phyloP scores from a whole-genome alignment of 1,284 basidiomycete species.

The Puccinia hordei region DNA sequence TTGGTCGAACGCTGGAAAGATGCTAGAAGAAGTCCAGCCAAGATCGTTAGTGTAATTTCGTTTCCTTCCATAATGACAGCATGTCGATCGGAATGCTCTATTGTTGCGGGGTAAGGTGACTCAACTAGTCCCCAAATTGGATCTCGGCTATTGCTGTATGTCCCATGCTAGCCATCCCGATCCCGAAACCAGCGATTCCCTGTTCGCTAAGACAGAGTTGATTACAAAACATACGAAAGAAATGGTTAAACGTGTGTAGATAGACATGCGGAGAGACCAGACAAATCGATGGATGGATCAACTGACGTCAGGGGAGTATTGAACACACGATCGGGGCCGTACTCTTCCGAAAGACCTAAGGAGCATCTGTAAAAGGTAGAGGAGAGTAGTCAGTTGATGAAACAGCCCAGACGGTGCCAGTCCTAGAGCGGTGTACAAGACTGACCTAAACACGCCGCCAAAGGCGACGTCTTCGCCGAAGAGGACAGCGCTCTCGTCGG shows the following conservation, averaged over 20 bases:
- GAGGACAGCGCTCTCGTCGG: conserved; percentile 78
- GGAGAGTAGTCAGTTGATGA: conserved; percentile 63
- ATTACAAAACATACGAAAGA: neutral
- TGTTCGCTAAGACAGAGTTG: conserved; percentile 66
- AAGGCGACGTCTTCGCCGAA: conserved; percentile 87
- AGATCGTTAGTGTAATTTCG: neutral
- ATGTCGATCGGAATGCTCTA: too few relatives aligned
- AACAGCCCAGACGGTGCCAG: neutral
- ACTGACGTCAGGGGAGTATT: conserved; percentile 72
- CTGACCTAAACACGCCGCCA: conserved; percentile 48
- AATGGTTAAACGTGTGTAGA: neutral
- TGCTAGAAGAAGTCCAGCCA: conserved; percentile 13
- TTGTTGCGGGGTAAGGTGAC: neutral
- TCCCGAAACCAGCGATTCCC: conserved; percentile 91
- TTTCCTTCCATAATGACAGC: neutral
- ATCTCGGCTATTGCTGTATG: conserved; percentile 94
- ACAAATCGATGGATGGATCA: neutral
- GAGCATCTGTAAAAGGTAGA: conserved; percentile 64
- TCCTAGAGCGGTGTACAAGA: too few relatives aligned
- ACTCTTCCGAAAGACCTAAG: conserved; percentile 86
- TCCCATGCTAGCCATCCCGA: conserved; percentile 87
- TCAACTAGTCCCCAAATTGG: conserved; percentile 63
- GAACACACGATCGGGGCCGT: conserved; percentile 88
- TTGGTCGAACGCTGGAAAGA: conserved; percentile 67
- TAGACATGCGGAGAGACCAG: too few relatives aligned